These are phyloP conservation scores for Chloris gayana DNA, from an alignment of 176 grass and related monocot genomes.

Conservation along the genomic window DNA sequence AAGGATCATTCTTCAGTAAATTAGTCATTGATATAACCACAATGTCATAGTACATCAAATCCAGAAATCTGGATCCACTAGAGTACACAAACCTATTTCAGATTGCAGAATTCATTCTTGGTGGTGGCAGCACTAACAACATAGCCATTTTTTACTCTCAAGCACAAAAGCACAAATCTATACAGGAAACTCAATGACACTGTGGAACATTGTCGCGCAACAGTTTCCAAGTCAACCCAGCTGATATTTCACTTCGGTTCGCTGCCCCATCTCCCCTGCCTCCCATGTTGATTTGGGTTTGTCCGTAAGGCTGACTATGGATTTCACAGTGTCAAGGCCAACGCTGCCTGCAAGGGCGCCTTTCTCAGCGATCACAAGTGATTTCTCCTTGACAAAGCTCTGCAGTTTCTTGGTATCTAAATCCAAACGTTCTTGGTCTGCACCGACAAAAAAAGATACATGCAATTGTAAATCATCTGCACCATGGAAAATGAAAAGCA, in stretches of 20 bases:
- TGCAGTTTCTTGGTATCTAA: conserved; percentile 85
- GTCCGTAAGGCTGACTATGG: conserved; percentile 64
- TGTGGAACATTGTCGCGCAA: background rate
- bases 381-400: conserved; percentile 82
- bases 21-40: too few species aligned
- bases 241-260: conserved; percentile 23
- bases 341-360: conserved; percentile 71
- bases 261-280: background rate
- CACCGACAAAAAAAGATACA: conserved; percentile 31
- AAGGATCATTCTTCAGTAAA: background rate
- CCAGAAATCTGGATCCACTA: background rate
- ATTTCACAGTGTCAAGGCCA: conserved; percentile 59
- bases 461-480: background rate
- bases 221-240: background rate
- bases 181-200: background rate
- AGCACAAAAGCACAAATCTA: background rate
- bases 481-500: background rate
- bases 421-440: conserved; percentile 75
- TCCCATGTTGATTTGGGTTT: conserved; percentile 46
- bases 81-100: too few species aligned
- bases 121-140: background rate
- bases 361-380: conserved; percentile 82
- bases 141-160: background rate
- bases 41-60: background rate
- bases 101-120: background rate